Conservation (phyloP, 202 grass and related monocot species). For the Bolboschoenoplectus hybrid region DNA sequence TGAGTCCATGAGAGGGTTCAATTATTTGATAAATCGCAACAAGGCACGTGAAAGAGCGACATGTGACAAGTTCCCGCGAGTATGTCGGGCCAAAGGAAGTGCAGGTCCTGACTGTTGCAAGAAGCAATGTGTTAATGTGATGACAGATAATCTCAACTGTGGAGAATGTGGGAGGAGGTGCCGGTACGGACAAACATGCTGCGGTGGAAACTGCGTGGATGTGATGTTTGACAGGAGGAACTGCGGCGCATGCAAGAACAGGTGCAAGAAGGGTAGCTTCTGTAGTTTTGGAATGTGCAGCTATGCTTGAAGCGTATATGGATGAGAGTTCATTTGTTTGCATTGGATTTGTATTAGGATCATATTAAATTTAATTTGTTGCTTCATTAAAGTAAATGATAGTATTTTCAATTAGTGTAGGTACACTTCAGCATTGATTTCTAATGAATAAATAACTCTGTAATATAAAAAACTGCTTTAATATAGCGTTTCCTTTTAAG, state of each 20-base stretch:
- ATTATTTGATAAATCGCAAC: neutral
- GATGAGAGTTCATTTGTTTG: neutral
- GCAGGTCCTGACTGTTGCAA: constrained; percentile 50
- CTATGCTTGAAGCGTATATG: constrained; percentile 37
- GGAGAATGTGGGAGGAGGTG: constrained; percentile 57
- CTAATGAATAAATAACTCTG: neutral
- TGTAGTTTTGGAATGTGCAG: constrained; percentile 59
- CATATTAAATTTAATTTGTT: neutral
- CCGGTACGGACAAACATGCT: constrained; percentile 54
- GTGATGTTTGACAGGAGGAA: constrained; percentile 50
- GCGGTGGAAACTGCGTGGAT: constrained; percentile 47
- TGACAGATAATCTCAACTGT: constrained; percentile 47
- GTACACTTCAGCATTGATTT: neutral
- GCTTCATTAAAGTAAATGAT: neutral
- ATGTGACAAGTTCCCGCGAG: constrained; percentile 5
- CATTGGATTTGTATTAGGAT: neutral
- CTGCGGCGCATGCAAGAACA: constrained; percentile 54
- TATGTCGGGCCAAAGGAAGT: constrained; percentile 43
- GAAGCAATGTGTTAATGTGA: constrained; percentile 54
- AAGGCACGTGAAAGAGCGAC: neutral
- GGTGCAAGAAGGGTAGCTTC: constrained; percentile 41
- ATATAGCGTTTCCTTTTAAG: neutral
- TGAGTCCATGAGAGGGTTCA: constrained; percentile 19
- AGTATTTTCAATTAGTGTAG: neutral
- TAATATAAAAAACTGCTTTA: neutral